Conservation (phyloP, 2,329 filamentous ascomycete species). For the Beauveria medogensis region DNA sequence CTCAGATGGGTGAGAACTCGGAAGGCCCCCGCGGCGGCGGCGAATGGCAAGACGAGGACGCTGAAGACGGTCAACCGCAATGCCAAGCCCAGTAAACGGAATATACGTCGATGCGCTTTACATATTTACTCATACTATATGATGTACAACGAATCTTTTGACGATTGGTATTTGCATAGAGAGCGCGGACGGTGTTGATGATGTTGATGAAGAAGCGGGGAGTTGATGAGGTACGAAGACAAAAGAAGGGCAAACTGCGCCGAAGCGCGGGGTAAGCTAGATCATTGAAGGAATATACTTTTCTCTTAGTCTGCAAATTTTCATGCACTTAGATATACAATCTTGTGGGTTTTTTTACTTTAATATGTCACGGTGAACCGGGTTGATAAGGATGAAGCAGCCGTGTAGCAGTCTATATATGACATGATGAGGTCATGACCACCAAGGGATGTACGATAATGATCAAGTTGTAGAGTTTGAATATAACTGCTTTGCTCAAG, state of each 20-base stretch:
- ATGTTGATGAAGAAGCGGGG: not conserved
- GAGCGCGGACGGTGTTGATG: not conserved
- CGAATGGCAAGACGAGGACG: constrained; percentile 66
- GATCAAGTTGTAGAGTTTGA: too few relatives aligned
- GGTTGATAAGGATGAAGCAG: not conserved
- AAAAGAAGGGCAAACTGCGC: not conserved
- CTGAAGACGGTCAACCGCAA: constrained; percentile 57
- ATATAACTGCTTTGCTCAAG: too few relatives aligned
- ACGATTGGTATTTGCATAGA: not conserved
- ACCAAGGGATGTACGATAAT: too few relatives aligned
- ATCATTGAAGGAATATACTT: not conserved
- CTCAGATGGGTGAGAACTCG: constrained; percentile 62
- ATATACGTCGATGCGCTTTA: not conserved
- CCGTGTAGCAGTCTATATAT: not conserved
- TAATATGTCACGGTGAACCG: not conserved
- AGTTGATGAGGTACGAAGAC: not conserved
- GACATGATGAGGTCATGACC: too few relatives aligned
- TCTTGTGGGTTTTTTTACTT: not conserved
- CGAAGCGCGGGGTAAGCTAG: not conserved
- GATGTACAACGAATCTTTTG: not conserved
- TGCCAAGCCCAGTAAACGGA: constrained; percentile 60
- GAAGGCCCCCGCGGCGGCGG: constrained; percentile 58
- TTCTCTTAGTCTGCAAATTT: not conserved
- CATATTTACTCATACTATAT: not conserved
- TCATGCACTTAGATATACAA: not conserved